A percentile compares a stretch with the other conserved stretches of the same genome.
Evolutionary conservation across 2,329 filamentous ascomycete genomes (phyloP).

Genomic region (Pyrenophora graminea): DNA sequence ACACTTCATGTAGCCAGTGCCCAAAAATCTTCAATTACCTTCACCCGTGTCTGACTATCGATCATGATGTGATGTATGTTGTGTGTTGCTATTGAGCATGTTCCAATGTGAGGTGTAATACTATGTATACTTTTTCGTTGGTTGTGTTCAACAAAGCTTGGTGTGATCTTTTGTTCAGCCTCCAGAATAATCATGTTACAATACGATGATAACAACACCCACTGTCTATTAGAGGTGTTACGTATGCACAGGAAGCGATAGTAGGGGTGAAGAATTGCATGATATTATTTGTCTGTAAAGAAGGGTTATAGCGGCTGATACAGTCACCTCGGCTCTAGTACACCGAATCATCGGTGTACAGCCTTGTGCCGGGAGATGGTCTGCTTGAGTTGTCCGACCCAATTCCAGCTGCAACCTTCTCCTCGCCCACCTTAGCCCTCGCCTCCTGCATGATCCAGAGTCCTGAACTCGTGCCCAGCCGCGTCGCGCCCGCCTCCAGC

Average conservation of each 20-base stretch:
- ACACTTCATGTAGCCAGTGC: conserved; percentile 35
- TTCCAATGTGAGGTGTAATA: neutral
- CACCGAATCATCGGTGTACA: conserved; percentile 44
- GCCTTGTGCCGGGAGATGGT: conserved; percentile 35
- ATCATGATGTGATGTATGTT: neutral
- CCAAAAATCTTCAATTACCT: conserved; percentile 43
- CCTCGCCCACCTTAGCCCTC: conserved; percentile 29
- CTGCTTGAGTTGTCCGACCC: conserved; percentile 16
- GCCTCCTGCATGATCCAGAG: conserved; percentile 60
- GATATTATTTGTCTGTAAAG: no score
- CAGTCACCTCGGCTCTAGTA: conserved; percentile 1
- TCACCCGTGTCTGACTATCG: conserved; percentile 20
- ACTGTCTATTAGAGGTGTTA: no score
- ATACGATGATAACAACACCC: no score
- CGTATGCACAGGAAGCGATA: no score
- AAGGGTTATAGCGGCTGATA: neutral
- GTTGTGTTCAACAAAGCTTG: no score
- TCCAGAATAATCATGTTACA: no score
- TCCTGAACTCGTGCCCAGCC: conserved; percentile 61
- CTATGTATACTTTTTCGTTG: neutral
- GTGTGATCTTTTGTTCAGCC: no score
- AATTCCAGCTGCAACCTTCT: conserved; percentile 26
- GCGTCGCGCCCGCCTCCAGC: conserved; percentile 60
- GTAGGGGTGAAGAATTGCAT: neutral
- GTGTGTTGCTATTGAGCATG: neutral